Base-by-base conservation (phyloP, 495 filamentous ascomycete species). In the Talaromyces wortmannii region DNA sequence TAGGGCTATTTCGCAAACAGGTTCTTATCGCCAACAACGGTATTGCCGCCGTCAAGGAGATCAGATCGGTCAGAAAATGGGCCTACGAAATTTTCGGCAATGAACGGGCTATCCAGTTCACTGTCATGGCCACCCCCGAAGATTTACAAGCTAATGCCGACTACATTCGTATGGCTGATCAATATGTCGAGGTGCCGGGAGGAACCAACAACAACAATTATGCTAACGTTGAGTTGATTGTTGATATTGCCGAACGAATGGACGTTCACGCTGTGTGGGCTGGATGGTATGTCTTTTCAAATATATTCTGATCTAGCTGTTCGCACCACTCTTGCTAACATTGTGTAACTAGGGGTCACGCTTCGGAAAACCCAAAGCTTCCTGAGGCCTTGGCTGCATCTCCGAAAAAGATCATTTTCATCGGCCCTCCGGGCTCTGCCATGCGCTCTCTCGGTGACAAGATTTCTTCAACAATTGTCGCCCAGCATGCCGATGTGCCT, bases 171-270 rank as follows among this genome's bases (percentile, higher is more conserved):
- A 96, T 99, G 95, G 94, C 94, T 2, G 94, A 99, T 69, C 89
- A 96, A 80, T 99, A 99, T 67, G 94, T 97, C 57, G 94, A 99
- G 77, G 85, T 90, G 48, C 94, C 94, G n/a, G 94, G 94, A 62
- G 94, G 94, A 63, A 99, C 95, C 46, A 99, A 99, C 76, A 99
- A 99, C 80, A 97, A 99, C 84, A 99, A 99, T 75, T 99, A 99
- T 69, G 94, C 94, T 68, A 99, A 99, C 74, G 94, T 99, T 47
- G 94, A 99, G 77, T 78, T 99, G 62, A 97, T 99, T 69, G 94
- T 99, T 55, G 94, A 99, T 78, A 83, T 99, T 67, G 94, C 94
- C n/a, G 94, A 99, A 78, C 89, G 94, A 33, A 97, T 96, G 90
- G 83, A 88, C 57, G 94, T 97, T 45, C 94, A 99, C 62, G 94